Evolutionary conservation across 2,329 filamentous ascomycete species (phyloP).

Genomic region (Orbilia javanica): DNA sequence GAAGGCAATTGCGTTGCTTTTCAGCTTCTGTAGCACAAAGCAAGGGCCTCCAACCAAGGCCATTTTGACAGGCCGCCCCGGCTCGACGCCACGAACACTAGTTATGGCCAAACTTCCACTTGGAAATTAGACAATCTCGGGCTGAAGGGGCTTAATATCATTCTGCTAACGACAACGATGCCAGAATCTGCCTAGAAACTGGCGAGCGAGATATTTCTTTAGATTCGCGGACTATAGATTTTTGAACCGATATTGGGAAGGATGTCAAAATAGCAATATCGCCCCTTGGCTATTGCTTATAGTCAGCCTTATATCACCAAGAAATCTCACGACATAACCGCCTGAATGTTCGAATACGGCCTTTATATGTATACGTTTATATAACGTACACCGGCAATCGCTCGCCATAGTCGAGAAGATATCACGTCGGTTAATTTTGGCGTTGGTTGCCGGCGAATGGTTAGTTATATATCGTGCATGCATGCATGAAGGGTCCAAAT

Average conservation of each 20-base stretch:
- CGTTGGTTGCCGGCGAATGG: neutral
- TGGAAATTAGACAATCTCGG: constrained; percentile 44
- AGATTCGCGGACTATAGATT: too few relatives aligned
- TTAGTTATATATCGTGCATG: neutral
- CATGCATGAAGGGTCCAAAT: neutral
- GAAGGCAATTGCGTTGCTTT: neutral
- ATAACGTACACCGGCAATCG: too few relatives aligned
- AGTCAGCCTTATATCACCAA: too few relatives aligned
- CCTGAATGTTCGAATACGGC: too few relatives aligned
- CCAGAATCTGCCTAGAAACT: constrained; percentile 51
- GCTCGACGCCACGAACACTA: too few relatives aligned
- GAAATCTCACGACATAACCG: constrained; percentile 3
- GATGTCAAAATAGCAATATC: too few relatives aligned
- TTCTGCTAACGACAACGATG: neutral
- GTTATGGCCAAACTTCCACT: too few relatives aligned
- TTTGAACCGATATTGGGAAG: constrained; percentile 4
- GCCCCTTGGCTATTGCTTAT: too few relatives aligned
- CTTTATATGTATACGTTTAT: too few relatives aligned
- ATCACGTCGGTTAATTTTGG: neutral
- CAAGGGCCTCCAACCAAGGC: constrained; percentile 17
- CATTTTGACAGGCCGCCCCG: constrained; percentile 14
- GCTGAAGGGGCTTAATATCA: constrained; percentile 11
- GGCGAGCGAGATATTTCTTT: too few relatives aligned
- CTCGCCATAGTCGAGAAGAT: neutral
- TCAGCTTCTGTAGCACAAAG: constrained; percentile 47